phyloP scores from a whole-genome alignment of 345 rosid species.

The Gossypium longicalyx region DNA sequence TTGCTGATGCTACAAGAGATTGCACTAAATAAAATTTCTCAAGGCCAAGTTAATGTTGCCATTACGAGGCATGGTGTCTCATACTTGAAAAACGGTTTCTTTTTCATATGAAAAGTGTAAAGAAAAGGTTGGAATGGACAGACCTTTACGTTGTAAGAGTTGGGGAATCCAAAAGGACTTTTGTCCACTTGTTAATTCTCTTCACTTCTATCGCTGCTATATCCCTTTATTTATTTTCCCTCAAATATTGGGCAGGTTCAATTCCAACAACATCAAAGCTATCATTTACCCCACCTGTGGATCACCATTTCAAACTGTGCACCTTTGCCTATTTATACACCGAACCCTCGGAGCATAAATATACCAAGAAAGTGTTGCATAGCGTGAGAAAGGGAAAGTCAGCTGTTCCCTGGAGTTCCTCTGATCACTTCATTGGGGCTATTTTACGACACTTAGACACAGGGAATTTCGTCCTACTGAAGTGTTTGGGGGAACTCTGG shows the following conservation, averaged over 20 bases:
- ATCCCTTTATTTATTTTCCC: not conserved
- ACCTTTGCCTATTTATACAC: no score
- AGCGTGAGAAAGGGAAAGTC: not conserved
- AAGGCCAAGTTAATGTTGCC: not conserved
- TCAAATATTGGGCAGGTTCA: not conserved
- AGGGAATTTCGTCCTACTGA: conserved; percentile 24
- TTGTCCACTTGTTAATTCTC: not conserved
- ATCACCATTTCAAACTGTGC: no score
- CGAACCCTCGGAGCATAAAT: not conserved
- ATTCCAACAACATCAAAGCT: not conserved
- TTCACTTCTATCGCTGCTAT: no score
- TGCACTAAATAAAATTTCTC: no score
- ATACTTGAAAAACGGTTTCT: not conserved
- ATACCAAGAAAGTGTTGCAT: not conserved
- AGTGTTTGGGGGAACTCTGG: conserved; percentile 61
- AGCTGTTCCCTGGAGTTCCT: conserved; percentile 36
- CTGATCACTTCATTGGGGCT: conserved; percentile 36
- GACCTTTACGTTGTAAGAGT: not conserved
- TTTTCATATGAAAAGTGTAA: not conserved
- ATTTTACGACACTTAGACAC: not conserved
- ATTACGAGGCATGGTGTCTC: not conserved
- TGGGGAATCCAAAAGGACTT: not conserved
- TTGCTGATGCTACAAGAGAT: no score
- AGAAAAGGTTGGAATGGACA: not conserved
- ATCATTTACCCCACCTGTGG: not conserved